Evolutionary conservation across 2,329 filamentous ascomycete genomes (phyloP).

Genomic region (Neoarthrinium moseri): DNA sequence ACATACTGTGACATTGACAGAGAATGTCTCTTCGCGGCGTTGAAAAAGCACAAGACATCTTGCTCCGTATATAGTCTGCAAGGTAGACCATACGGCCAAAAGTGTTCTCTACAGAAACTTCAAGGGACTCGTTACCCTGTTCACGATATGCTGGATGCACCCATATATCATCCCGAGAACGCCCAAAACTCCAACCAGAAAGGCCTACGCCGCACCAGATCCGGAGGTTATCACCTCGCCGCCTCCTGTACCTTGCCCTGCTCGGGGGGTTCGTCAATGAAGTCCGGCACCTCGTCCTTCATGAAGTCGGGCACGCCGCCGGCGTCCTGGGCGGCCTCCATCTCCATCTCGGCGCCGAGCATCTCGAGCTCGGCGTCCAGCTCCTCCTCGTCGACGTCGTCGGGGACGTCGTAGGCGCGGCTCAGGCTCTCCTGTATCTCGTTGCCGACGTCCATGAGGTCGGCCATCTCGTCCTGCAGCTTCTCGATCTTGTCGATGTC

Average conservation of each 20-base stretch:
- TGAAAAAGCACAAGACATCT: no score
- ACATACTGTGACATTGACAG: no score
- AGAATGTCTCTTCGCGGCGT: no score
- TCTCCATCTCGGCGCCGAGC: conserved; percentile 87
- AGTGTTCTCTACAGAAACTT: no score
- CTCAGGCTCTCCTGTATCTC: conserved; percentile 96
- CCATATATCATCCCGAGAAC: no score
- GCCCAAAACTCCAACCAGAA: no score
- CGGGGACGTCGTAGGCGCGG: conserved; percentile 88
- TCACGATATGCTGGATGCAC: no score
- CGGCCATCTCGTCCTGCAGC: conserved; percentile 98
- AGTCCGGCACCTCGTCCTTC: conserved; percentile 85
- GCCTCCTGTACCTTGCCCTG: conserved; percentile 79
- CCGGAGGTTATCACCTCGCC: conserved; percentile 51
- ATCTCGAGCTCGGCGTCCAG: conserved; percentile 95
- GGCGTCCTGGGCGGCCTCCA: conserved; percentile 66
- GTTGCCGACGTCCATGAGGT: conserved; percentile 95
- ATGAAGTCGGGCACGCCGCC: conserved; percentile 78
- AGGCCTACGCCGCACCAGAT: no score
- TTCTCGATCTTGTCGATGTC: conserved; percentile 97
- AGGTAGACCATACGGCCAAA: no score
- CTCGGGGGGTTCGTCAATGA: conserved; percentile 88
- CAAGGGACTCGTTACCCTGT: no score
- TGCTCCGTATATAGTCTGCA: no score
- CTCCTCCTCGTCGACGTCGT: conserved; percentile 96